Evolutionary conservation across 1,284 basidiomycete species (phyloP), one percentile per base, ranked within the genome.

Genomic region (Pascua guehoae): DNA sequence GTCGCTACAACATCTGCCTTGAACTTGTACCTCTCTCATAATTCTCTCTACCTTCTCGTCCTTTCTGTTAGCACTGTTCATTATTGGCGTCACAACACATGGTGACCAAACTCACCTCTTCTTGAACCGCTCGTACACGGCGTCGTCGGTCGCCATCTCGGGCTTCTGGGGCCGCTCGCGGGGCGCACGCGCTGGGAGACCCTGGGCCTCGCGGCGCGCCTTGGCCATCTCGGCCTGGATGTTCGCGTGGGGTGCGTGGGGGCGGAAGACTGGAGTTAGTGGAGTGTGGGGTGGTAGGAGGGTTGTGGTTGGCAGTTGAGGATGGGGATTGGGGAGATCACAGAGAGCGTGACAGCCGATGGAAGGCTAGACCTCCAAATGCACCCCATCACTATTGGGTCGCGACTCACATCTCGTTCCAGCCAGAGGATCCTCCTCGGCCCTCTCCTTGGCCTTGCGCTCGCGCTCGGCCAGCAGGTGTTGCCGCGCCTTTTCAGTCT

Each of bases 401-500:
- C 24, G 24, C 32, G 11, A 80, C 89, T 69, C 70, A 94, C 91
- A 97, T 66, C 93, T 84, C 10, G 88, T 83, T 14, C 88, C 86
- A 10, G 87, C 87, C 48, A 92, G 84, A 68, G 90, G 88, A 32
- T 82, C 82, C 15, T 80, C 82, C 36, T 78, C 43, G 79, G 79
- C 12, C 49, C 51, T 18, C 83, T 42, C 14, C 64, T n/a, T 49
- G 41, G 47, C 47, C 53, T 18, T 55, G 16, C 85, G 81, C 60
- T 96, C 24, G 24, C 24, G 24, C 24, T 32, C 24, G 24, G 24
- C 90, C 2, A 87, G 84, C 39, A 94, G 86, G 15, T 83, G 80
- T 1, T 91, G 83, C 76, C 97, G 97, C 0, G 93, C 95, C 65
- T 89, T 92, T 72, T 98, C 95, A 0, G 95, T 98, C 56, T 94